A percentile compares a stretch with the other conserved stretches of the same genome.
Conservation (phyloP, 2,329 filamentous ascomycete genomes). For the Elsinoe fawcettii region DNA sequence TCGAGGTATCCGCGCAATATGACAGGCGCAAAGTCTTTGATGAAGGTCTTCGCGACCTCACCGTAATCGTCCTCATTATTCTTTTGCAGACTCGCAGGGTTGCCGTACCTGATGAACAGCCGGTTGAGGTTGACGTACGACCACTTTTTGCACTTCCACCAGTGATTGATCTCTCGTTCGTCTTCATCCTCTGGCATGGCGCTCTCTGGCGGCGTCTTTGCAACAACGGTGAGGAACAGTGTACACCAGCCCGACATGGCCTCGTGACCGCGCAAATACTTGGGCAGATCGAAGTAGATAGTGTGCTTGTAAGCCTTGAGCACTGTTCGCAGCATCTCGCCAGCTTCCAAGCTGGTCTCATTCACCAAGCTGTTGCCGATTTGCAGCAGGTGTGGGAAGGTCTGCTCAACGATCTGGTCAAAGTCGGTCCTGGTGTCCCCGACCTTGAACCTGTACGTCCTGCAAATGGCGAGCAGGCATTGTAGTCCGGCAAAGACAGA, state of each 20-base stretch:
- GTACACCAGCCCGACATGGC: conserved; percentile 94
- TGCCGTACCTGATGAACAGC: conserved; percentile 89
- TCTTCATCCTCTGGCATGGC: conserved; percentile 72
- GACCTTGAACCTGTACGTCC: conserved; percentile 88
- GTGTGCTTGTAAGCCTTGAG: conserved; percentile 98
- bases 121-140: conserved; percentile 96
- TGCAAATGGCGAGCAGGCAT: conserved; percentile 88
- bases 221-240: conserved; percentile 82
- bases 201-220: conserved; percentile 70
- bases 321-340: conserved; percentile 91
- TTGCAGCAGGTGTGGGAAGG: conserved; percentile 77
- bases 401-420: conserved; percentile 84
- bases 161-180: conserved; percentile 88
- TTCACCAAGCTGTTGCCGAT: conserved; percentile 85
- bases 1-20: conserved; percentile 91
- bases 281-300: conserved; percentile 83
- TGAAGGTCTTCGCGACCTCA: conserved; percentile 84
- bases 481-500: conserved; percentile 91
- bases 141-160: conserved; percentile 99
- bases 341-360: conserved; percentile 87
- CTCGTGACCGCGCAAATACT: conserved; percentile 67
- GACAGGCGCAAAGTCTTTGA: conserved; percentile 83
- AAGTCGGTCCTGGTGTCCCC: conserved; percentile 78
- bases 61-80: conserved; percentile 68
- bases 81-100: conserved; percentile 66